These are phyloP conservation scores for Pezicula neosporulosa DNA, from an alignment of 2,329 filamentous ascomycete species.

Conservation along the genomic window DNA sequence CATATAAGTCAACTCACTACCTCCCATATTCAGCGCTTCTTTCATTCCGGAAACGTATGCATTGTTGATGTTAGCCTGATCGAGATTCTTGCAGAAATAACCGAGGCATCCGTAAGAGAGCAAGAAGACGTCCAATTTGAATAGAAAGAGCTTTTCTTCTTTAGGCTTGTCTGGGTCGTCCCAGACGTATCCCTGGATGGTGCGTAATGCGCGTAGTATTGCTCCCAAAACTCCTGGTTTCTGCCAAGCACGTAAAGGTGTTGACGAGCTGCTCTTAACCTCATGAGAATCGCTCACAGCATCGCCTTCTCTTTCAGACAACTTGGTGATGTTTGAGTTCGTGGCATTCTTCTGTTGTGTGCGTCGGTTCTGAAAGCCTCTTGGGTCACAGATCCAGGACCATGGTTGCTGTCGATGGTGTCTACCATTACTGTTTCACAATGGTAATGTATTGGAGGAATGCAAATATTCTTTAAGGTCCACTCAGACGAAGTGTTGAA, in stretches of 20 bases:
- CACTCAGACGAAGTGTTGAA: too few species aligned
- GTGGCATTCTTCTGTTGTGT: too few species aligned
- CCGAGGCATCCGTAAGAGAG: conserved; percentile 40
- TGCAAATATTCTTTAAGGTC: too few species aligned
- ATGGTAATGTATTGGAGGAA: too few species aligned
- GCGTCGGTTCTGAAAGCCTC: too few species aligned
- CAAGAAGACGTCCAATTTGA: conserved; percentile 48
- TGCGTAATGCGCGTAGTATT: conserved; percentile 9
- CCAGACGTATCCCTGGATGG: conserved; percentile 24
- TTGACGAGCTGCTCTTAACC: not conserved
- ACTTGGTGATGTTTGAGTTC: too few species aligned
- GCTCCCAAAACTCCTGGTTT: conserved; percentile 10
- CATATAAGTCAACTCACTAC: conserved; percentile 52
- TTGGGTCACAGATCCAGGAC: too few species aligned
- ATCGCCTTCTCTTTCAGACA: too few species aligned
- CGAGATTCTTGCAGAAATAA: conserved; percentile 41
- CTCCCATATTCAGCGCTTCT: conserved; percentile 42
- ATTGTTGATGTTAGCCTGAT: conserved; percentile 24
- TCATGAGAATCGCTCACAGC: too few species aligned
- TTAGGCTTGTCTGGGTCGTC: conserved; percentile 26
- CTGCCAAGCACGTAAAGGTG: conserved; percentile 10
- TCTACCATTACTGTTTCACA: too few species aligned
- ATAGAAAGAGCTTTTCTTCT: conserved; percentile 41
- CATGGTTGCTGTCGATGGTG: too few species aligned
- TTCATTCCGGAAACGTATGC: conserved; percentile 23